Base-by-base conservation (phyloP, 495 filamentous ascomycete genomes). In the Neurospora hispaniola region DNA sequence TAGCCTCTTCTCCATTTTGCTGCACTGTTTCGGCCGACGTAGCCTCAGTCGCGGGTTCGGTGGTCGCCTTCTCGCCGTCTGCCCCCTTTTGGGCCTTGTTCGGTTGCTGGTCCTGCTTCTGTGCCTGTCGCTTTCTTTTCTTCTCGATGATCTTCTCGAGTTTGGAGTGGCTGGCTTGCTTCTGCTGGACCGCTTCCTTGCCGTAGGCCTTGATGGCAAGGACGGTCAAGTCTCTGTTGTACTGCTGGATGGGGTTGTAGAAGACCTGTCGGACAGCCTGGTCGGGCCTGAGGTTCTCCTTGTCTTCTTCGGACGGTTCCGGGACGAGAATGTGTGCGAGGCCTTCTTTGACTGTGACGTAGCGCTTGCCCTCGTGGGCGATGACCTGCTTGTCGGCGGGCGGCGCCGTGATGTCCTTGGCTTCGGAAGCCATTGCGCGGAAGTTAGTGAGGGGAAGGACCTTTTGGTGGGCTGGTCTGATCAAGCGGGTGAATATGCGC, bases 241-340 rank as follows among this genome's bases (percentile, higher is more conserved):
- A 99, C 80, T 98, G 96, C 79, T 98, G 96, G 54, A 99, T 97
- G 0, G 96, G 95, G 75, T 99, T 99, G 84, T 99, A 99, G 80
- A 99, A 99, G 38, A 99, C 96, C 40, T 90, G 88, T 79, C 97
- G 93, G 44, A 84, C 83, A 43, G 81, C 80, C 71, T 84, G 79
- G 54, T 80, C 76, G n/a, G 79, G 77, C 41, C 76, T 78, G 11
- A 70, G 46, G 38, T 73, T 72, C 12, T 71, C 72, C 39, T 77
- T 76, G 59, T 80, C 76, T 20, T 79, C 79, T 20, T 76, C 74
- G 10, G 79, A 76, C 39, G 76, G 74, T 70, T 78, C 77, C n/a
- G 84, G 82, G 12, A 85, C 80, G 66, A 86, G 76, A 31, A 86
- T 86, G 35, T 81, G 79, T 42, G 80, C 85, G 31, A 85, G 78